phyloP scores from a whole-genome alignment of 1,284 basidiomycete genomes.

The Xerocomus alliaceus region DNA sequence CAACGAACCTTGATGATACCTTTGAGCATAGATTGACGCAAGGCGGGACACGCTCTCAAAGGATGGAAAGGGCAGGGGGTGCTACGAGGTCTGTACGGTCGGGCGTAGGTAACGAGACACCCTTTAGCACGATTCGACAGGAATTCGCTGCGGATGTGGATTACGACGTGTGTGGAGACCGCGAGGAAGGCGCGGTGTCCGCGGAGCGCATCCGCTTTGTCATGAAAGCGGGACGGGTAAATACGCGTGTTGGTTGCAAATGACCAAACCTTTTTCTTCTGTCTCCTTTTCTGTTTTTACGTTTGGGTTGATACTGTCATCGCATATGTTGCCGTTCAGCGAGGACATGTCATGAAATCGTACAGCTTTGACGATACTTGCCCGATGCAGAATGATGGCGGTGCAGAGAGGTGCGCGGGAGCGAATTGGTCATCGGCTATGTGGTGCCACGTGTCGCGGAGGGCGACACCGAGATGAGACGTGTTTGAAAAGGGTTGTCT shows the following conservation, averaged over 20 bases:
- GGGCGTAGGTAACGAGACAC: slow-evolving; percentile 41
- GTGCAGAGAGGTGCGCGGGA: too few species aligned
- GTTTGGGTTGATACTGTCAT: too few species aligned
- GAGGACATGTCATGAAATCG: too few species aligned
- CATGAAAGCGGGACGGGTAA: slow-evolving; percentile 63
- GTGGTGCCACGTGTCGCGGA: too few species aligned
- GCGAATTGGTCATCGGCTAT: slow-evolving; percentile 28
- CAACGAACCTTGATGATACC: slow-evolving; percentile 34
- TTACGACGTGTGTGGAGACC: slow-evolving; percentile 55
- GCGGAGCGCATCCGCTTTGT: slow-evolving; percentile 56
- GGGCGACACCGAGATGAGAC: too few species aligned
- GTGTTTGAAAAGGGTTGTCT: too few species aligned
- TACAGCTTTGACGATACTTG: slow-evolving; percentile 28
- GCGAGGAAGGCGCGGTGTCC: slow-evolving; percentile 55
- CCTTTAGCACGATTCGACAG: slow-evolving; percentile 58
- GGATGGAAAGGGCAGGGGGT: slow-evolving; percentile 60
- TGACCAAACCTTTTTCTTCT: too few species aligned
- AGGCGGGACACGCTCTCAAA: slow-evolving; percentile 66
- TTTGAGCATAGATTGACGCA: slow-evolving; percentile 50
- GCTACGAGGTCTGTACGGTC: too few species aligned
- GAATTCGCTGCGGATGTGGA: slow-evolving; percentile 68
- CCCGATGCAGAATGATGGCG: slow-evolving; percentile 13
- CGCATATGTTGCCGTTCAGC: too few species aligned
- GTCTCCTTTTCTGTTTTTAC: too few species aligned
- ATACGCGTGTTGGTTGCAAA: slow-evolving; percentile 54